Evolutionary conservation across 352 stramenopile genomes (phyloP).

Genomic region (Phytophthora kernoviae): DNA sequence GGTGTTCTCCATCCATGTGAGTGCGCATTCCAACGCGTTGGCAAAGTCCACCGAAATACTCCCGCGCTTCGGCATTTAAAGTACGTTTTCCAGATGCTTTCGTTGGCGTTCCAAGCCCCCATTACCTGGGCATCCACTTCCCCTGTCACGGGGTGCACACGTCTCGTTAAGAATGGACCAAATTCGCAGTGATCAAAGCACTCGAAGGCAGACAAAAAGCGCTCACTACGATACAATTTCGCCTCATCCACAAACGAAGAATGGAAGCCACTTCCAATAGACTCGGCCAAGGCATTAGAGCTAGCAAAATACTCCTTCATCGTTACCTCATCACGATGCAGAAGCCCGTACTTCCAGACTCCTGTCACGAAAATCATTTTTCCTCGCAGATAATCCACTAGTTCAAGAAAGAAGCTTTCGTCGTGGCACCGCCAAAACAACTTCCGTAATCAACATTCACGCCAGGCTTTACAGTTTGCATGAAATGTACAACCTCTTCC

Average conservation of each 20-base stretch:
- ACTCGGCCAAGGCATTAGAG: slow-evolving; percentile 16
- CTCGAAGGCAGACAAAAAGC: slow-evolving; percentile 26
- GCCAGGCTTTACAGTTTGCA: slow-evolving; percentile 28
- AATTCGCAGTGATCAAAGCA: slow-evolving; percentile 56
- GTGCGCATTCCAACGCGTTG: slow-evolving; percentile 38
- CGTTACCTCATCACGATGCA: slow-evolving; percentile 43
- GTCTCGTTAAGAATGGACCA: slow-evolving; percentile 47
- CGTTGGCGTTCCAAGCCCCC: background rate
- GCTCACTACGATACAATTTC: slow-evolving; percentile 35
- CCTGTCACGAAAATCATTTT: slow-evolving; percentile 42
- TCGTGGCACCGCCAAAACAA: slow-evolving; percentile 57
- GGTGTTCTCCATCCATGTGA: slow-evolving; percentile 26
- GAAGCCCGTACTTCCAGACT: slow-evolving; percentile 60
- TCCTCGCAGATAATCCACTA: slow-evolving; percentile 40
- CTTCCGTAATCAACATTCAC: slow-evolving; percentile 36
- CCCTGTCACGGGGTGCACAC: slow-evolving; percentile 41
- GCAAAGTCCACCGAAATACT: slow-evolving; percentile 50
- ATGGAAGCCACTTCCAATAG: slow-evolving; percentile 37
- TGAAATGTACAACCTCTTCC: slow-evolving; percentile 44
- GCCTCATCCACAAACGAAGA: slow-evolving; percentile 29
- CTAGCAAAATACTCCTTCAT: slow-evolving; percentile 41
- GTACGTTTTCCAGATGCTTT: slow-evolving; percentile 30
- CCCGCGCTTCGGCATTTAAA: slow-evolving; percentile 41
- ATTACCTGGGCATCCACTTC: slow-evolving; percentile 11
- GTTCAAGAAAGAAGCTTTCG: slow-evolving; percentile 35